phyloP scores from a whole-genome alignment of 1,284 basidiomycete species.

The Cutaneotrichosporon daszewskae region DNA sequence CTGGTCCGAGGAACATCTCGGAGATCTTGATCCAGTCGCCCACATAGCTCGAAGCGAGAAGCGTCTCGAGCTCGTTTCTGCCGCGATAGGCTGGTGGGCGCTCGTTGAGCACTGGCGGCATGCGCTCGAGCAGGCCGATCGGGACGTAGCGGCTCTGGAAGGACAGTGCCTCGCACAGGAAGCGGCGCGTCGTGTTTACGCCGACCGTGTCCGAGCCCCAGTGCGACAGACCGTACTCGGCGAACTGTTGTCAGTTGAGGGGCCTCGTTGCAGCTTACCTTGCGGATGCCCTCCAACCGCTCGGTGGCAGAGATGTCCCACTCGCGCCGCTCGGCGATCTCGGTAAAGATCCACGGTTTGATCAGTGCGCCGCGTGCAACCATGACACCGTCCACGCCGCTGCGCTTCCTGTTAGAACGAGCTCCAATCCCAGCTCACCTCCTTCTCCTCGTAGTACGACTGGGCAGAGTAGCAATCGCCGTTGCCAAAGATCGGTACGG shows the following conservation, averaged over 20 bases:
- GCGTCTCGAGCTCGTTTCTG: conserved; percentile 79
- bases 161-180: conserved; percentile 88
- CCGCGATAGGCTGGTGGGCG: conserved; percentile 80
- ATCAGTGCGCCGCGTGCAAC: conserved; percentile 89
- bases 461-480: conserved; percentile 88
- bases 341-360: conserved; percentile 94
- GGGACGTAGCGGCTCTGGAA: conserved; percentile 95
- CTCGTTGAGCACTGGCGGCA: conserved; percentile 82
- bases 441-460: conserved; percentile 59
- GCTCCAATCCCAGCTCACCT: conserved; percentile 32
- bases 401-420: conserved; percentile 53
- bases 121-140: conserved; percentile 79
- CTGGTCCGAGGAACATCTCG: conserved; percentile 83
- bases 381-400: conserved; percentile 91
- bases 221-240: conserved; percentile 64
- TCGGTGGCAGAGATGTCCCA: conserved; percentile 93
- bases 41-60: conserved; percentile 72
- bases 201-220: conserved; percentile 87
- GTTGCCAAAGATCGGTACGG: conserved; percentile 90
- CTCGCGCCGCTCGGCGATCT: conserved; percentile 82
- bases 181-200: conserved; percentile 86
- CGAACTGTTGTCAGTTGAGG: conserved; percentile 53
- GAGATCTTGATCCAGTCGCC: conserved; percentile 93
- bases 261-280: conserved; percentile 51
- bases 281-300: conserved; percentile 76